phyloP scores from a whole-genome alignment of 441 rosid species.

The Geranium incanum region DNA sequence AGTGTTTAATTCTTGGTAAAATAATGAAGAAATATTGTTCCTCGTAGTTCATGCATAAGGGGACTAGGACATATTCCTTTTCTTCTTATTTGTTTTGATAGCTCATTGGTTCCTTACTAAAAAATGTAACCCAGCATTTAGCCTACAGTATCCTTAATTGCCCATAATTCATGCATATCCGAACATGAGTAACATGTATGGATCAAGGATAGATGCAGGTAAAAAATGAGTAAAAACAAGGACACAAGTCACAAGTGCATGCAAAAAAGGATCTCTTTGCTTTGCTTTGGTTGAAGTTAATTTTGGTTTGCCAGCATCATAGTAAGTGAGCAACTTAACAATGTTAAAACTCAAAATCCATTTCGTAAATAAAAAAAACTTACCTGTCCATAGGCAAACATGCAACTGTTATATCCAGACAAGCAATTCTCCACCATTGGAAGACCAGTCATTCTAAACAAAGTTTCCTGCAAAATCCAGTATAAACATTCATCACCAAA shows the following conservation, averaged over 20 bases:
- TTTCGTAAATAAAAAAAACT: neutral
- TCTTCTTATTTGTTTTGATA: neutral
- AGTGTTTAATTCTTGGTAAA: neutral
- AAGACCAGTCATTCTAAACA: conserved; percentile 81
- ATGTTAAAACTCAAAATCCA: neutral
- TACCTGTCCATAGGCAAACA: conserved; percentile 99
- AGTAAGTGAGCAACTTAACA: neutral
- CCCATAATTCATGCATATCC: neutral
- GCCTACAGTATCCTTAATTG: neutral
- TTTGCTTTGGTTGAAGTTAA: neutral
- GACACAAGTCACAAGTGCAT: neutral
- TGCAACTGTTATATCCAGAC: conserved; percentile 96
- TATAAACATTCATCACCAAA: conserved; percentile 12
- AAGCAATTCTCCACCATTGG: conserved; percentile 97
- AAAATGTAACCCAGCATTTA: neutral
- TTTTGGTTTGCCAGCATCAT: neutral
- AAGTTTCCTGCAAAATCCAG: conserved; percentile 55
- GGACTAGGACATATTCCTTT: no score
- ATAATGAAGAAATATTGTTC: no score
- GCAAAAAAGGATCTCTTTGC: neutral
- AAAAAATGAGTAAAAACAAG: neutral
- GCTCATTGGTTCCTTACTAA: neutral
- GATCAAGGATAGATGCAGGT: neutral
- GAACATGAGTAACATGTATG: neutral
- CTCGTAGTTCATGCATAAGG: no score